Percentiles rank a stretch among this genome's conserved stretches.
phyloP scores from a whole-genome alignment of 2,329 filamentous ascomycete species.

The Talaromyces funiculosus region DNA sequence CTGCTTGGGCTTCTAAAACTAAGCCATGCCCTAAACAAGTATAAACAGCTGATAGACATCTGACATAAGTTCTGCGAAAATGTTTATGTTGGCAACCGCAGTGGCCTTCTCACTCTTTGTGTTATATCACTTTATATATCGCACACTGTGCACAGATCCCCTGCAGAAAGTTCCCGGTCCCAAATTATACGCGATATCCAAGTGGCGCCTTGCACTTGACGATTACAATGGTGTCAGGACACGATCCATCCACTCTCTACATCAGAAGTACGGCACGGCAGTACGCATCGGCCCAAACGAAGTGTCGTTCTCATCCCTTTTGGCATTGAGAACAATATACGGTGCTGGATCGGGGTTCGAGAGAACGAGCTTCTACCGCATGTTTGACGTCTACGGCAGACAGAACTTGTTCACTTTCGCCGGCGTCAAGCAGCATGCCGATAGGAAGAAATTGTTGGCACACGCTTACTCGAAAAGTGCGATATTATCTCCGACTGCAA shows the following conservation, averaged over 20 bases:
- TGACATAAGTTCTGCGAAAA: not conserved
- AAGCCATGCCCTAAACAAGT: not conserved
- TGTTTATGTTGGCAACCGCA: not conserved
- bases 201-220: conserved; percentile 43
- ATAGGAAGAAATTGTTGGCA: conserved; percentile 49
- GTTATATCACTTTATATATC: not conserved
- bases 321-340: conserved; percentile 50
- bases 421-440: conserved; percentile 39
- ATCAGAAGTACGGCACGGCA: conserved; percentile 42
- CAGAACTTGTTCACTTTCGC: conserved; percentile 51
- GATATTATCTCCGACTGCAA: conserved; percentile 30
- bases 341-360: conserved; percentile 49
- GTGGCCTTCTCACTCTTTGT: not conserved
- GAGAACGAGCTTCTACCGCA: conserved; percentile 48
- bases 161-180: conserved; percentile 27
- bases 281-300: conserved; percentile 47
- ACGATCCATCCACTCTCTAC: conserved; percentile 38
- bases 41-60: not conserved
- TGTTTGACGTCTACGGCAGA: conserved; percentile 51
- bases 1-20: not conserved
- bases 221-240: conserved; percentile 43
- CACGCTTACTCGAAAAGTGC: conserved; percentile 50
- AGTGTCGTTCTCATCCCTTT: conserved; percentile 40
- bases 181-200: conserved; percentile 37
- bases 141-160: not conserved